Percentiles rank a stretch among this genome's conserved stretches.
Conservation (phyloP, 768 basidiomycete genomes). For the Daedaleopsis nitida region DNA sequence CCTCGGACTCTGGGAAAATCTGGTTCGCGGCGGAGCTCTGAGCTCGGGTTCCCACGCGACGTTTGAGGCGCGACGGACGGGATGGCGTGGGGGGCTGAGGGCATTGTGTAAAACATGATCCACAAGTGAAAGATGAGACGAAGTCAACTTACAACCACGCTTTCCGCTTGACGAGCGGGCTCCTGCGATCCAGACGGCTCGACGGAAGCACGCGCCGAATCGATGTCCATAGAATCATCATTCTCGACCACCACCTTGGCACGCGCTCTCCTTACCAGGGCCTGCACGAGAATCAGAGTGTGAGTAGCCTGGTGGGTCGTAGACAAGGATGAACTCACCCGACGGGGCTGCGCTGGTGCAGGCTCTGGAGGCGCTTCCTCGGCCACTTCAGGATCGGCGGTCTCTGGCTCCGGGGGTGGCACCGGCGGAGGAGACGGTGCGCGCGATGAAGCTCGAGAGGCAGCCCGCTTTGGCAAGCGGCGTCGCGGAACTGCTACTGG, state of each 20-base stretch:
- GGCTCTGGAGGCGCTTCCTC: conserved; percentile 28
- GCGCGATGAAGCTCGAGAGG: conserved; percentile 44
- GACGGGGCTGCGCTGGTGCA: conserved; percentile 29
- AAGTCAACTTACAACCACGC: conserved; percentile 1
- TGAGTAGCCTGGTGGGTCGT: conserved; percentile 27
- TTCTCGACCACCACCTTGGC: conserved; percentile 44
- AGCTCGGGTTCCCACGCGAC: conserved; percentile 45
- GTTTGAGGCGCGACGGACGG: conserved; percentile 44
- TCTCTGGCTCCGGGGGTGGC: background rate
- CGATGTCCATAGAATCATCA: conserved; percentile 43
- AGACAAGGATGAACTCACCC: conserved; percentile 16
- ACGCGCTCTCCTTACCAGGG: conserved; percentile 46
- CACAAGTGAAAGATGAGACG: rapidly evolving
- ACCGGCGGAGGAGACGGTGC: conserved; percentile 34
- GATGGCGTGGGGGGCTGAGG: conserved; percentile 11
- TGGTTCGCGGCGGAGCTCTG: conserved; percentile 26
- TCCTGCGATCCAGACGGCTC: background rate
- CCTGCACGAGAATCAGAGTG: conserved; percentile 33
- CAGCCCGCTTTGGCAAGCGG: conserved; percentile 39
- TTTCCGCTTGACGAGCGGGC: background rate
- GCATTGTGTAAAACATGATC: background rate
- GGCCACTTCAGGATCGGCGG: conserved; percentile 9
- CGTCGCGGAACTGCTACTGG: conserved; percentile 18
- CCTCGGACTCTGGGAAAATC: conserved; percentile 21
- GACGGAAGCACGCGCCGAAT: background rate